phyloP scores from a whole-genome alignment of 805 yeast species.

The Pachysolen tannophilus region DNA sequence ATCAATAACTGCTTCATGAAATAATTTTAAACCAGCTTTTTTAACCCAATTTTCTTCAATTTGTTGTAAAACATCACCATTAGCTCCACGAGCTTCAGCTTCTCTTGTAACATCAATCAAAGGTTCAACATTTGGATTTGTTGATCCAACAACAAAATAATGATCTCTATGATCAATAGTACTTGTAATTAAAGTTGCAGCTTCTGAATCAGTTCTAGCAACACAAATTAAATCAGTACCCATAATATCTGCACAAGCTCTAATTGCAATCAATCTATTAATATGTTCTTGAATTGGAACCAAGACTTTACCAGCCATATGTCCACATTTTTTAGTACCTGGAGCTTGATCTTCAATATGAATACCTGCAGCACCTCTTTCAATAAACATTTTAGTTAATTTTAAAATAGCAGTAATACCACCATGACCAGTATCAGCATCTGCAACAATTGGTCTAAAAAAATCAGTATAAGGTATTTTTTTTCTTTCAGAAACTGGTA shows the following conservation, averaged over 20 bases:
- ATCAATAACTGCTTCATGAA: conserved; percentile 86
- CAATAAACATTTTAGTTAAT: conserved; percentile 91
- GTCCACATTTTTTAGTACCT: conserved; percentile 98
- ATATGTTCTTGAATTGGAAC: conserved; percentile 98
- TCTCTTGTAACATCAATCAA: conserved; percentile 70
- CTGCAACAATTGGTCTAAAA: conserved; percentile 92
- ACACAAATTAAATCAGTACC: conserved; percentile 81
- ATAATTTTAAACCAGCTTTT: conserved; percentile 78
- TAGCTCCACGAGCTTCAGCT: conserved; percentile 71
- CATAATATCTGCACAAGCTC: conserved; percentile 91
- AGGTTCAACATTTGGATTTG: conserved; percentile 74
- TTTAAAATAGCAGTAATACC: conserved; percentile 95
- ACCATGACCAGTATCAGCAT: conserved; percentile 99
- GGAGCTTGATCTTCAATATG: conserved; percentile 99
- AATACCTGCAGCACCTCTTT: conserved; percentile 98
- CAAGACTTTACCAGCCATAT: conserved; percentile 97
- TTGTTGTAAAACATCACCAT: conserved; percentile 60
- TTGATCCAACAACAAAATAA: conserved; percentile 82
- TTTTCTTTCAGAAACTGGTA: conserved; percentile 57
- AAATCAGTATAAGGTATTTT: conserved; percentile 74
- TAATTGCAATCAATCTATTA: conserved; percentile 85
- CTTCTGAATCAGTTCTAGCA: conserved; percentile 97
- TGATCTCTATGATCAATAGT: conserved; percentile 94
- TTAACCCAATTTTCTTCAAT: conserved; percentile 79
- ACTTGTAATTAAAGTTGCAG: conserved; percentile 90